A percentile compares a stretch with the other conserved stretches of the same genome.
Evolutionary conservation across 768 basidiomycete species (phyloP).

Genomic region (Daedaleopsis sinensis): DNA sequence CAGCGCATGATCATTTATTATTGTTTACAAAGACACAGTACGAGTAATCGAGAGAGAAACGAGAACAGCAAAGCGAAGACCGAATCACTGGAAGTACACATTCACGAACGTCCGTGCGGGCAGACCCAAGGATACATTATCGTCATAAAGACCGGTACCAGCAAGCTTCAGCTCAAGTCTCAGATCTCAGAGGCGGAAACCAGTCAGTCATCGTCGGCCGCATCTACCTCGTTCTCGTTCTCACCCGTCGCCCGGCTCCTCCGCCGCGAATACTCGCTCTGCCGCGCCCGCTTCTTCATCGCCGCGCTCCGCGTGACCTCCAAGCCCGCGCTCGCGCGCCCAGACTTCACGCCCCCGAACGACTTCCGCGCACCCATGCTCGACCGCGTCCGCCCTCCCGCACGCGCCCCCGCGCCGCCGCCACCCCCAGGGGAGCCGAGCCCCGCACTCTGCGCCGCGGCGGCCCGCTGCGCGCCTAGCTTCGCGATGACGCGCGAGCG

Average conservation of each 20-base stretch:
- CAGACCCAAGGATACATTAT: constrained; percentile 12
- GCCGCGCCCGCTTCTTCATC: constrained; percentile 73
- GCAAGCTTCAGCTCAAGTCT: neutral
- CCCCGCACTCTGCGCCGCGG: constrained; percentile 33
- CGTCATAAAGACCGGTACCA: constrained; percentile 11
- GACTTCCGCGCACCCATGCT: constrained; percentile 45
- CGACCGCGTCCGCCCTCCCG: constrained; percentile 42
- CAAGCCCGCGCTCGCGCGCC: constrained; percentile 26
- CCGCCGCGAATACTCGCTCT: constrained; percentile 73
- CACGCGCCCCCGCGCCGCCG: neutral
- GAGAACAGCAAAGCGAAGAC: neutral
- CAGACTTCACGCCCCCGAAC: constrained; percentile 33
- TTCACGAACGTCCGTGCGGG: neutral
- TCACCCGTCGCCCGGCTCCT: constrained; percentile 36
- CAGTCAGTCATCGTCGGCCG: neutral
- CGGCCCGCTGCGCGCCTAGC: constrained; percentile 71
- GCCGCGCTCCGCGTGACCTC: constrained; percentile 51
- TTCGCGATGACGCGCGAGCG: constrained; percentile 80
- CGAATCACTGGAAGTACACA: neutral
- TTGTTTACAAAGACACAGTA: neutral
- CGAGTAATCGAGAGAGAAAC: neutral
- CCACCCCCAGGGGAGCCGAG: constrained; percentile 4
- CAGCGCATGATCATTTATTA: neutral
- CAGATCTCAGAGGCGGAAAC: neutral
- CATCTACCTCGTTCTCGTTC: constrained; percentile 5